Base-by-base conservation (phyloP, 176 grass and related monocot species). In the Zea mays region DNA sequence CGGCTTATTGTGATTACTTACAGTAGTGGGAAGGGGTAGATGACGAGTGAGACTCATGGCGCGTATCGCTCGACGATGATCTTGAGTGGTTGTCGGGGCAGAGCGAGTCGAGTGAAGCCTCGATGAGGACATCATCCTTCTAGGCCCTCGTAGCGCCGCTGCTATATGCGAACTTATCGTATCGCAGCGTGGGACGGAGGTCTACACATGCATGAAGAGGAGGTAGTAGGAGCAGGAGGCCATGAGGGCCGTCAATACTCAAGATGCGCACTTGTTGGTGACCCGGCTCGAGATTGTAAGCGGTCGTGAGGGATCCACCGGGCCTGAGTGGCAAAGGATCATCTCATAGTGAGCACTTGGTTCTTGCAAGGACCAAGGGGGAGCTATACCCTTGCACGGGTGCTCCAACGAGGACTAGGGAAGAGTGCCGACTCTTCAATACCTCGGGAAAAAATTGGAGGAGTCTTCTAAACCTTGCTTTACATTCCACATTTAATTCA, bases 11-110 rank as follows among this genome's bases (percentile, higher is more conserved):
- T 7, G 10, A 67, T 14, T 51, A 7, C 85, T 92, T 85, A 98
- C 96, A 92, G 96, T 38, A 98, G 90, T 4, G 96, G 96, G 72
- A 98, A 98, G 47, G 96, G 96, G 71, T 98, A 92, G 75, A 94
- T 89, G 79, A 98, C 87, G 73, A 94, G 82, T 2, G 89, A 92
- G 65, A 94, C 75, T 14, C 74, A 65, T 17, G 85, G 76, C 19
- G 87, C 72, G 79, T 85, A 98, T 17, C 75, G 74, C 65, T 94
- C 87, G 36, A 98, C 78, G 12, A 76, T 81, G 78, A 72, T 74
- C 90, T 81, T 88, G 78, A 98, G 49, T 87, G 88, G 82, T 89
- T 98, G 82, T 98, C 92, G 47, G 91, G 62, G 83, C 96, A 98
- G 44, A 98, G 89, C 47, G 96, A 92, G 56, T 98, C 92, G 41